phyloP scores from a whole-genome alignment of 1,284 basidiomycete species.

The Rhodotorula sp. region DNA sequence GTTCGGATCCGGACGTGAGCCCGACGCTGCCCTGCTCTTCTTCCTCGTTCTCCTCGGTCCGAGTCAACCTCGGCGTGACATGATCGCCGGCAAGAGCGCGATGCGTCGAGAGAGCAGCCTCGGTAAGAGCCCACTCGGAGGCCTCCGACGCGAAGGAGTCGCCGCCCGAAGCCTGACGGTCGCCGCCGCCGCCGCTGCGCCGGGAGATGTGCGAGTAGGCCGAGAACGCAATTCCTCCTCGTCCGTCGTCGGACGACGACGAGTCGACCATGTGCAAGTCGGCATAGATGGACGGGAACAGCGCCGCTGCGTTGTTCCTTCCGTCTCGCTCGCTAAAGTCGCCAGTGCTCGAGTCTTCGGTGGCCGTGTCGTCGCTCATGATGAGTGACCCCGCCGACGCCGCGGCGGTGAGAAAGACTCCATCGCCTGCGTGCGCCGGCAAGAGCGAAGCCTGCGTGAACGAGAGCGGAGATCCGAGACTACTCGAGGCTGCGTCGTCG shows the following conservation, averaged over 20 bases:
- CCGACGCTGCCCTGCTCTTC: slow-evolving; percentile 8
- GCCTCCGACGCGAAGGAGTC: not conserved
- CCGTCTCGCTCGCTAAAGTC: not conserved
- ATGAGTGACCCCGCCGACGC: slow-evolving; percentile 4
- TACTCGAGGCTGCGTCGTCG: slow-evolving; percentile 29
- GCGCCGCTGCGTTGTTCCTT: not conserved
- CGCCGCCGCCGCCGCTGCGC: not conserved
- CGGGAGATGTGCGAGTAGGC: not conserved
- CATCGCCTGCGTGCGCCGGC: slow-evolving; percentile 59
- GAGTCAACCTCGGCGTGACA: not conserved
- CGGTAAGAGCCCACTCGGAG: slow-evolving; percentile 4
- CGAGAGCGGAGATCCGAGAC: slow-evolving; percentile 58
- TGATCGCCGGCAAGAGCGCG: not conserved
- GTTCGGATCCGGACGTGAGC: slow-evolving; percentile 20
- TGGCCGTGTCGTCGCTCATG: not conserved
- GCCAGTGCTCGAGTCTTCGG: not conserved
- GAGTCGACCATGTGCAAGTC: not conserved
- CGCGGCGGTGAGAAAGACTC: slow-evolving; percentile 53
- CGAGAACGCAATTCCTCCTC: not conserved
- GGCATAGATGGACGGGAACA: slow-evolving; percentile 10
- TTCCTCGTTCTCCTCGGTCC: not conserved
- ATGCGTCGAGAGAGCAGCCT: slow-evolving; percentile 11
- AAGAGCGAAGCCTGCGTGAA: slow-evolving; percentile 60
- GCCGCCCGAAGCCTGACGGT: not conserved
- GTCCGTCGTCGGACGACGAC: not conserved